Percentiles rank a stretch among this genome's conserved stretches.
Evolutionary conservation across 2,329 filamentous ascomycete genomes (phyloP).

Genomic region (Trichophyton rubrum): DNA sequence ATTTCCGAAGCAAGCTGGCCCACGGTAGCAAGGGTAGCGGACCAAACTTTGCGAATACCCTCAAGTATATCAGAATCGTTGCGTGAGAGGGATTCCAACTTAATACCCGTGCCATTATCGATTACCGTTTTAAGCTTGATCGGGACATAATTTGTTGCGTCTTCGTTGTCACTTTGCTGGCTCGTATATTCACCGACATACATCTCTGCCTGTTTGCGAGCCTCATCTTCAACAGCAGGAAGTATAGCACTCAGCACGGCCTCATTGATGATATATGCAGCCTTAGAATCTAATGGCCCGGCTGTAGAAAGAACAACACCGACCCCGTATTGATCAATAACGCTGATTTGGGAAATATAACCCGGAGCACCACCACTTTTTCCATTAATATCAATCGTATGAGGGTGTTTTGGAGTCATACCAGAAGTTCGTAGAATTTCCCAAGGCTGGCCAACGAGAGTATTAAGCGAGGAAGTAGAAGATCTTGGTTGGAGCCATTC

Average conservation of each 20-base stretch:
- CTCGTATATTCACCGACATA: constrained; percentile 12
- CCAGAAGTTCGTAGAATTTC: constrained; percentile 24
- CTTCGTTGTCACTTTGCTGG: not conserved
- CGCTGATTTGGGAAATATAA: constrained; percentile 26
- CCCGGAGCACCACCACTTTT: constrained; percentile 27
- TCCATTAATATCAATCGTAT: constrained; percentile 23
- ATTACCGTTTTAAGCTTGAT: constrained; percentile 9
- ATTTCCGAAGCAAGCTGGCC: constrained; percentile 14
- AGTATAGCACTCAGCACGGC: constrained; percentile 20
- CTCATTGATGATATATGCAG: constrained; percentile 18
- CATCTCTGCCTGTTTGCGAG: constrained; percentile 18
- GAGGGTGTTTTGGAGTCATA: constrained; percentile 20
- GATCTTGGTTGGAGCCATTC: constrained; percentile 28
- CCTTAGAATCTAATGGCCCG: constrained; percentile 17
- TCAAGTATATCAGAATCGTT: constrained; percentile 13
- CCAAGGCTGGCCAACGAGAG: constrained; percentile 29
- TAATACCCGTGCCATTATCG: constrained; percentile 13
- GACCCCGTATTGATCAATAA: constrained; percentile 28
- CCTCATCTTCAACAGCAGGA: constrained; percentile 19
- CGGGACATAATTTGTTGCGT: not conserved
- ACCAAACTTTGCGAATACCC: constrained; percentile 12
- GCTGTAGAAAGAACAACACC: constrained; percentile 23
- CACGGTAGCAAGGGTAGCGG: constrained; percentile 9
- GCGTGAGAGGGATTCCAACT: constrained; percentile 12
- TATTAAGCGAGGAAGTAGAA: constrained; percentile 20